phyloP scores from a whole-genome alignment of 176 grass and related monocot genomes.

The Chrysopogon serrulatus region DNA sequence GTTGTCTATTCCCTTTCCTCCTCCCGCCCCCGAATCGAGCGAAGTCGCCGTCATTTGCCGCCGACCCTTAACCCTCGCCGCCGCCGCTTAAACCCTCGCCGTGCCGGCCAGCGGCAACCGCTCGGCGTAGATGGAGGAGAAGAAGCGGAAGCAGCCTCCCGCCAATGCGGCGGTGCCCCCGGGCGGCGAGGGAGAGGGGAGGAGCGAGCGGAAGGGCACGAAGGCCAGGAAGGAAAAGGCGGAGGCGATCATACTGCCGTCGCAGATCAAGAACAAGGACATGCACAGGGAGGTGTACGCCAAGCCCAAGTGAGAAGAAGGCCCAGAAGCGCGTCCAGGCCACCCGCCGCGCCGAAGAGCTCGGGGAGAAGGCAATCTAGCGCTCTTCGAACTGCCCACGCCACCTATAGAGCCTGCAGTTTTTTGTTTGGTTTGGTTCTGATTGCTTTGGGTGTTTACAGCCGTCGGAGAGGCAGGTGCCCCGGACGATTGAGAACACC shows the following conservation, averaged over 20 bases:
- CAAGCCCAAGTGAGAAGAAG: conserved; percentile 89
- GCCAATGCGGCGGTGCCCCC: not conserved
- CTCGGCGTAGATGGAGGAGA: conserved; percentile 27
- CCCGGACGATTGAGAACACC: conserved; percentile 88
- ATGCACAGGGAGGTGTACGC: conserved; percentile 70
- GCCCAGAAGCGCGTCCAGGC: conserved; percentile 58
- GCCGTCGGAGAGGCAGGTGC: conserved; percentile 60
- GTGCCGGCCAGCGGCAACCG: not conserved
- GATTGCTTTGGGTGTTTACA: conserved; percentile 19
- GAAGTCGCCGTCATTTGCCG: not conserved
- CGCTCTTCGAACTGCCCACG: not conserved
- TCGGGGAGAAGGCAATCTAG: conserved; percentile 59
- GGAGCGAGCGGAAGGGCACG: conserved; percentile 18
- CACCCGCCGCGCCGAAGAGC: conserved; percentile 48
- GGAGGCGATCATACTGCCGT: conserved; percentile 32
- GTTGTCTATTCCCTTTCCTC: not conserved
- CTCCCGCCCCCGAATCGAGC: not conserved
- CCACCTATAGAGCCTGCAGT: not conserved
- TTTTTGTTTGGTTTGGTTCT: conserved; percentile 9
- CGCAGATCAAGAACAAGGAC: conserved; percentile 92
- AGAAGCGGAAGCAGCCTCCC: conserved; percentile 28
- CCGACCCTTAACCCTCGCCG: conserved; percentile 4
- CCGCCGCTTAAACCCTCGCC: conserved; percentile 11
- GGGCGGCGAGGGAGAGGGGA: conserved; percentile 4
- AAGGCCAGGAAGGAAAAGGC: conserved; percentile 32